Percentiles rank a stretch among this genome's conserved stretches.
phyloP scores from a whole-genome alignment of 306 rosid genomes.

The Adenanthera pavonina region DNA sequence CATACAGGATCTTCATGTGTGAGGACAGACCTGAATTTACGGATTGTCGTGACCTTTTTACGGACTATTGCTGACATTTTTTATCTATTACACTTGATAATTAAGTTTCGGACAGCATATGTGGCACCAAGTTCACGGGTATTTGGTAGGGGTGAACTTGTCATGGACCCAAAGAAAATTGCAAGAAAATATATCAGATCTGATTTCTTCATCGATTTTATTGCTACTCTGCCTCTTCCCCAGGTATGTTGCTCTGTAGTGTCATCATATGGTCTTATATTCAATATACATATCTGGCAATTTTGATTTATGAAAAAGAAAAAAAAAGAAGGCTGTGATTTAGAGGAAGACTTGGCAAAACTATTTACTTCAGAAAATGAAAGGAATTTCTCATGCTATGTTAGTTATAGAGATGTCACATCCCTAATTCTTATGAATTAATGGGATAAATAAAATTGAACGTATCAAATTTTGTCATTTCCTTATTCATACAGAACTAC shows the following conservation, averaged over 20 bases:
- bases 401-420: slow-evolving; percentile 29
- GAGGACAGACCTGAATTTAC: slow-evolving; percentile 72
- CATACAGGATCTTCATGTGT: slow-evolving; percentile 55
- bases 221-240: slow-evolving; percentile 94
- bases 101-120: slow-evolving; percentile 94
- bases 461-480: background rate
- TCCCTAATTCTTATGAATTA: slow-evolving; percentile 14
- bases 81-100: slow-evolving; percentile 81
- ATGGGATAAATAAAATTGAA: slow-evolving; percentile 10
- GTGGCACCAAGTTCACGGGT: slow-evolving; percentile 92
- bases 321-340: background rate
- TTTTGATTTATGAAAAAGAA: slow-evolving; percentile 23
- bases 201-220: slow-evolving; percentile 92
- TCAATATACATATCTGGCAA: slow-evolving; percentile 2
- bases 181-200: slow-evolving; percentile 79
- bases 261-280: background rate
- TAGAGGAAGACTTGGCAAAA: background rate
- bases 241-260: slow-evolving; percentile 61
- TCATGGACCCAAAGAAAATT: slow-evolving; percentile 91
- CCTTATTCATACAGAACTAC: background rate
- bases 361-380: background rate
- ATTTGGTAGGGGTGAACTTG: slow-evolving; percentile 99
- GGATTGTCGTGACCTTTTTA: slow-evolving; percentile 80
- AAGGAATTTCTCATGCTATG: background rate
- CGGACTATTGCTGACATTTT: slow-evolving; percentile 87